Evolutionary conservation across 1,139 yeast genomes (phyloP).

Genomic region (Candida sojae): DNA sequence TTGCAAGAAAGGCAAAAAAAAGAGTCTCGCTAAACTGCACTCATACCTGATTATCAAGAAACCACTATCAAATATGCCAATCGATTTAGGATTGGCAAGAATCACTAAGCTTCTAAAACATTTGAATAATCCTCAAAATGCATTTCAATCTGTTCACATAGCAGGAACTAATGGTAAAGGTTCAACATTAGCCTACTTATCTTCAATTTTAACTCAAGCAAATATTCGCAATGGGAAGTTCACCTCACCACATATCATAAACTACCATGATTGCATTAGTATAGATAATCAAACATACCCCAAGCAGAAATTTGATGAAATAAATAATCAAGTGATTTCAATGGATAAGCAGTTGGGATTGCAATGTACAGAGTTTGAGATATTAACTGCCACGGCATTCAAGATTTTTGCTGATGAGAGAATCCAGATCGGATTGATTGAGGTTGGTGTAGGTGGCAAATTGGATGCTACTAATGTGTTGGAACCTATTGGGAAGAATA

Average conservation of each 20-base stretch:
- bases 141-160: constrained; percentile 69
- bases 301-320: constrained; percentile 41
- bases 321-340: constrained; percentile 39
- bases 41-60: not conserved
- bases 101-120: constrained; percentile 54
- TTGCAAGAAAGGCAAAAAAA: not conserved
- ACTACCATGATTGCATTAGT: constrained; percentile 73
- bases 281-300: constrained; percentile 63
- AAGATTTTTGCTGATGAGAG: constrained; percentile 61
- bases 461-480: constrained; percentile 82
- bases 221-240: constrained; percentile 67
- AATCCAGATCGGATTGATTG: constrained; percentile 76
- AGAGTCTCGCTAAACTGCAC: not conserved
- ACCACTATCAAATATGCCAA: constrained; percentile 28
- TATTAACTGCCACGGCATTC: constrained; percentile 81
- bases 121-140: constrained; percentile 68
- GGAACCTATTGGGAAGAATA: constrained; percentile 20
- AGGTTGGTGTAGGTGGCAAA: constrained; percentile 90
- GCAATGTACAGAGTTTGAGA: constrained; percentile 84
- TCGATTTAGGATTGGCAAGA: constrained; percentile 66
- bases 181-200: constrained; percentile 77
- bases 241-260: constrained; percentile 82
- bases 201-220: constrained; percentile 57
- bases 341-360: constrained; percentile 39
- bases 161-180: constrained; percentile 98